phyloP scores from a whole-genome alignment of 73 alveolate species.

The Paraurostyla sp. region DNA sequence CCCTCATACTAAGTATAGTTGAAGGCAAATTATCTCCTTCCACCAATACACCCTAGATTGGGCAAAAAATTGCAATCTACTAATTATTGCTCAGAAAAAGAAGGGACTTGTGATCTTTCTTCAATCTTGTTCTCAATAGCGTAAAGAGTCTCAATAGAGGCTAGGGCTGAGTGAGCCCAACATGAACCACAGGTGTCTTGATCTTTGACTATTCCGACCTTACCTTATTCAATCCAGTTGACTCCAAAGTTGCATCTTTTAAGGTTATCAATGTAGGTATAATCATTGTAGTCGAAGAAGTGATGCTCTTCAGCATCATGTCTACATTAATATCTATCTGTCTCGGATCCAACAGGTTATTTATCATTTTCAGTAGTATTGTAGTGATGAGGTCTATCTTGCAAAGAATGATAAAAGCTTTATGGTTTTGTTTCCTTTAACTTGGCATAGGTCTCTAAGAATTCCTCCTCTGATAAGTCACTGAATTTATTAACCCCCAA shows the following conservation, averaged over 20 bases:
- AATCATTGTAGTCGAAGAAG: constrained; percentile 52
- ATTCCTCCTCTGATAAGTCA: constrained; percentile 52
- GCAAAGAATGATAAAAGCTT: not conserved
- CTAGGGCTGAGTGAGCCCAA: constrained; percentile 64
- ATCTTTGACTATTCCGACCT: constrained; percentile 39
- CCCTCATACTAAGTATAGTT: constrained; percentile 33
- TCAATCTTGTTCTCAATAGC: constrained; percentile 14
- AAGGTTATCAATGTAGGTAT: constrained; percentile 32
- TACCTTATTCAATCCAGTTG: constrained; percentile 46
- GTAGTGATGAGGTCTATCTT: constrained; percentile 26
- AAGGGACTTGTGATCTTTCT: constrained; percentile 3
- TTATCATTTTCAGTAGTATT: not conserved
- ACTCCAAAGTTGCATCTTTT: constrained; percentile 26
- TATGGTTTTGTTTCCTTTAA: not conserved
- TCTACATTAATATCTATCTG: not conserved
- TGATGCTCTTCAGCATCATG: constrained; percentile 42
- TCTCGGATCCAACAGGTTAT: not conserved
- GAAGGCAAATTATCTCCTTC: constrained; percentile 31
- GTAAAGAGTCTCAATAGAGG: constrained; percentile 47
- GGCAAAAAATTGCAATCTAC: constrained; percentile 64
- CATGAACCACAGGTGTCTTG: constrained; percentile 64
- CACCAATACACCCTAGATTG: constrained; percentile 62
- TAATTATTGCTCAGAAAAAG: constrained; percentile 54
- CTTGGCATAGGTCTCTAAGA: not conserved
- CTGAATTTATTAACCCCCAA: constrained; percentile 41